These are phyloP conservation scores for Yamadazyma pseudoaaseri DNA, from an alignment of 1,139 yeast genomes.

Conservation along the genomic window DNA sequence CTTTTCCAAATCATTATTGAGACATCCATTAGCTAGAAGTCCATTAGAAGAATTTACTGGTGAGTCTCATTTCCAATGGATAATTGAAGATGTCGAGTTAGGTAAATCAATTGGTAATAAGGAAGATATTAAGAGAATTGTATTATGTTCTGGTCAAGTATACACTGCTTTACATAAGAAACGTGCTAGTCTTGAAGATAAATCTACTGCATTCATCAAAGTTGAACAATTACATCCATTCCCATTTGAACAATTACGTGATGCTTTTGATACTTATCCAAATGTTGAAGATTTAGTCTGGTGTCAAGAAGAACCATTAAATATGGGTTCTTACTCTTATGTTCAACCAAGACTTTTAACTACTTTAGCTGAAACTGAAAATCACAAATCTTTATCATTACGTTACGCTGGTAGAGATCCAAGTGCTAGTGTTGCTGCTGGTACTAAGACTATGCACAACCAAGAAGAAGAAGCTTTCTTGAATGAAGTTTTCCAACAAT, in stretches of 20 bases:
- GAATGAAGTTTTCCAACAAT: slow-evolving; percentile 62
- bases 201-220: slow-evolving; percentile 83
- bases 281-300: slow-evolving; percentile 85
- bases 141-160: slow-evolving; percentile 90
- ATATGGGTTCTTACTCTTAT: slow-evolving; percentile 88
- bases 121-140: slow-evolving; percentile 86
- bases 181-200: slow-evolving; percentile 74
- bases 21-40: slow-evolving; percentile 98
- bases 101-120: slow-evolving; percentile 73
- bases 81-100: slow-evolving; percentile 86
- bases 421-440: slow-evolving; percentile 98
- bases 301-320: slow-evolving; percentile 99
- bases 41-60: slow-evolving; percentile 79
- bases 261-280: slow-evolving; percentile 77
- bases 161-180: slow-evolving; percentile 88
- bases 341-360: slow-evolving; percentile 81
- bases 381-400: slow-evolving; percentile 53
- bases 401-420: slow-evolving; percentile 99
- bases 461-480: slow-evolving; percentile 90
- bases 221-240: slow-evolving; percentile 97
- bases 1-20: slow-evolving; percentile 90
- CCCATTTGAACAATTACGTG: slow-evolving; percentile 95
- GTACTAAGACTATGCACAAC: slow-evolving; percentile 83
- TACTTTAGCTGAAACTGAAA: slow-evolving; percentile 69
- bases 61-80: slow-evolving; percentile 92